Evolutionary conservation across 805 yeast genomes (phyloP), one percentile per base, ranked within the genome.

Genomic region (Nakazawaea sp.): DNA sequence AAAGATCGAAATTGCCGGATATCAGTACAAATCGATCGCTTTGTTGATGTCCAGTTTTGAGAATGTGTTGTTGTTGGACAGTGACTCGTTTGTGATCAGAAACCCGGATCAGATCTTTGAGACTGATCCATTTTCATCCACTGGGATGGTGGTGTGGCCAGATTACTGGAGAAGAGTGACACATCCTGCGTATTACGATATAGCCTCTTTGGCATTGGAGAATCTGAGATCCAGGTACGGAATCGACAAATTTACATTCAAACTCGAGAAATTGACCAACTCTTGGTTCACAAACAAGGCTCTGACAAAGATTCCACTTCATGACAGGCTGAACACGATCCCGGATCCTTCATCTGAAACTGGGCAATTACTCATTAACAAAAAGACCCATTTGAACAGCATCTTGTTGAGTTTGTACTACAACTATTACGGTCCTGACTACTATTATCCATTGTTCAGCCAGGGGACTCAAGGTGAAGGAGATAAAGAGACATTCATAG

Each of bases 391-490:
- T 50, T 64, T 73, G 7, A 68, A 66, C 42, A 71, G 78, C 7
- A 57, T 78, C 21, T 56, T 77, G 32, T 55, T 78, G 18, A 72
- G 83, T 0, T 51, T 76, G 24, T 78, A 75, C 49, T 78, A 78
- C 49, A 78, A 78, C 47, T 51, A 71, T 28, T 74, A 71, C 48
- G 83, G 83, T 0, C 81, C 80, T 2, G 63, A 65, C n/a, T 63
- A 70, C 38, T 76, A 70, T 45, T 75, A 76, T 44, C 72, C 73
- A 18, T 55, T 76, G n/a, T 61, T 76, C 37, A 68, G 79, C 0
- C 73, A 74, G 52, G 81, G 75, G 25, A 67, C 66, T 27, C 73
- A 72, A 4, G 92, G 92, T n/a, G 86, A 80, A 58, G 92, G 90
- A 35, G 90, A 83, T 52, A 83, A 82, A 50, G 90, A 82, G 46